Evolutionary conservation across 2,329 filamentous ascomycete genomes (phyloP).

Genomic region (Aplosporella prunicola): DNA sequence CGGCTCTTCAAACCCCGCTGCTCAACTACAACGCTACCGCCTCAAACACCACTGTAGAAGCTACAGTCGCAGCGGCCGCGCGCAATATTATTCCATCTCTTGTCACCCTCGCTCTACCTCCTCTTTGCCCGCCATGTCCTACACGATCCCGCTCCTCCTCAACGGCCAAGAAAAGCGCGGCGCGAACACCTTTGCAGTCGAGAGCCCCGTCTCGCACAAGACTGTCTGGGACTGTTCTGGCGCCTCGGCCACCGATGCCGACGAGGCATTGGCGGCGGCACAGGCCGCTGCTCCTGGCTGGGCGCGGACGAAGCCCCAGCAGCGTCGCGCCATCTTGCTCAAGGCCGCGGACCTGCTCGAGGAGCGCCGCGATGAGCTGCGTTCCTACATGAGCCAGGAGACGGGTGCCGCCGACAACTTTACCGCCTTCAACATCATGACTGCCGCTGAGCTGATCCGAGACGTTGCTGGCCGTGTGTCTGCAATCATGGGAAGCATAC

Average conservation of each 20-base stretch:
- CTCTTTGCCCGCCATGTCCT: conserved; percentile 13
- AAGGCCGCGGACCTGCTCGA: conserved; percentile 58
- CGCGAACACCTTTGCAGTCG: conserved; percentile 45
- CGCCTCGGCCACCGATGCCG: conserved; percentile 47
- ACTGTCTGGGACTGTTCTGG: conserved; percentile 47
- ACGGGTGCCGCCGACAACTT: conserved; percentile 41
- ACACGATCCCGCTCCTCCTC: conserved; percentile 39
- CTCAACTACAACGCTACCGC: too few relatives aligned
- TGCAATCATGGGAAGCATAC: conserved; percentile 39
- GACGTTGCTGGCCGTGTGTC: conserved; percentile 44
- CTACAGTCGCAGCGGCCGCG: too few relatives aligned
- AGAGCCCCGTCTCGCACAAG: conserved; percentile 46
- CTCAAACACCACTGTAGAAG: too few relatives aligned
- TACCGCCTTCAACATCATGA: conserved; percentile 31
- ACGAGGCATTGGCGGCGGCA: conserved; percentile 50
- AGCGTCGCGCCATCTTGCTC: conserved; percentile 60
- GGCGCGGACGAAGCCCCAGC: conserved; percentile 50
- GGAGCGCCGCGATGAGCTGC: conserved; percentile 50
- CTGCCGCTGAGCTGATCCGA: conserved; percentile 36
- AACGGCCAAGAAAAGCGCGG: conserved; percentile 41
- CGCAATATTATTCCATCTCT: too few relatives aligned
- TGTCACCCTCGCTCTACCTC: too few relatives aligned
- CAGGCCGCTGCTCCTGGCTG: conserved; percentile 60
- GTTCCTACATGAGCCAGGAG: conserved; percentile 49
- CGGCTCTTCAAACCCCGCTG: too few relatives aligned